phyloP scores from a whole-genome alignment of 768 basidiomycete genomes.

The Rhodotorula babjevae region DNA sequence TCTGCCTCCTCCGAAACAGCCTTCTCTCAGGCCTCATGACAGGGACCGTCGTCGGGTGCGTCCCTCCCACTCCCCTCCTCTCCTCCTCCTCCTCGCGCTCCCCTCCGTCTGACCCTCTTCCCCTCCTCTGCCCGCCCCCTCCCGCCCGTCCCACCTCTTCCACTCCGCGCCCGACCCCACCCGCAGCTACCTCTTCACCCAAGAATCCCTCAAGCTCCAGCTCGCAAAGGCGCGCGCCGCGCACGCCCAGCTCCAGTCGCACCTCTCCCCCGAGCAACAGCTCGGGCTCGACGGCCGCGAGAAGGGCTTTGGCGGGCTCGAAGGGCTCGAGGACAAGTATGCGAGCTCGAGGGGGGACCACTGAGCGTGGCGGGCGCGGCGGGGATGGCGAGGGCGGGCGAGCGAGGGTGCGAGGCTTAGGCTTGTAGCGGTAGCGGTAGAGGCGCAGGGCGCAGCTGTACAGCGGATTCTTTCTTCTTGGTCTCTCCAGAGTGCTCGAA shows the following conservation, averaged over 20 bases:
- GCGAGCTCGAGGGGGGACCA: conserved; percentile 28
- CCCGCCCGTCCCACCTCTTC: background rate
- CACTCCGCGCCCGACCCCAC: background rate
- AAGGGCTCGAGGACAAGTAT: conserved; percentile 26
- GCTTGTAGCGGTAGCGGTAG: background rate
- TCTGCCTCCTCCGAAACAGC: too few relatives aligned
- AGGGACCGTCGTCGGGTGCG: conserved; percentile 20
- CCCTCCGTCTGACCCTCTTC: too few relatives aligned
- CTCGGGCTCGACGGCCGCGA: background rate
- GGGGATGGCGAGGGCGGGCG: background rate
- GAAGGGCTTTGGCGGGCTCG: conserved; percentile 10
- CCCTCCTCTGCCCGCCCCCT: too few relatives aligned
- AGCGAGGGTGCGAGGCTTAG: background rate
- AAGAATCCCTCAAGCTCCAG: conserved; percentile 27
- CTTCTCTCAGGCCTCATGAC: conserved; percentile 4
- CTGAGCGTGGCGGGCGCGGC: too few relatives aligned
- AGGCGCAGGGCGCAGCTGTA: too few relatives aligned
- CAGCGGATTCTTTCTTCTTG: too few relatives aligned
- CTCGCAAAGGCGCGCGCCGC: conserved; percentile 11
- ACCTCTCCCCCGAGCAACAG: background rate
- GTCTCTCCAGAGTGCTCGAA: too few relatives aligned
- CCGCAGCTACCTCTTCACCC: conserved; percentile 27
- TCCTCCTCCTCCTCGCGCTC: too few relatives aligned
- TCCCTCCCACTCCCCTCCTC: too few relatives aligned
- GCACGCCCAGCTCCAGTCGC: background rate